A percentile compares a stretch with the other conserved stretches of the same genome.
Evolutionary conservation across 1,284 basidiomycete genomes (phyloP).

Genomic region (Pisolithus thermaeus): DNA sequence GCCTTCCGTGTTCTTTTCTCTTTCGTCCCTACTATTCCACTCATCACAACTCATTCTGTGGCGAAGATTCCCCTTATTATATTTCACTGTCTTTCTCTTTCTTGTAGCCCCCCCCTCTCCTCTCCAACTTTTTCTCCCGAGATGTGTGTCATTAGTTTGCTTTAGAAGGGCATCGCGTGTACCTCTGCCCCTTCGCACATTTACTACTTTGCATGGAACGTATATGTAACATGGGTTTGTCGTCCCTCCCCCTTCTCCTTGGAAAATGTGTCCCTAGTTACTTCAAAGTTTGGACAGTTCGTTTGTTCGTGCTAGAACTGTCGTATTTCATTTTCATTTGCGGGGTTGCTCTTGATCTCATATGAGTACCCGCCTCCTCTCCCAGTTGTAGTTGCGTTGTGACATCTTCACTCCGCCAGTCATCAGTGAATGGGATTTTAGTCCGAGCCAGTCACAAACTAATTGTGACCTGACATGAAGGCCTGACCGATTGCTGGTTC

Average conservation of each 20-base stretch:
- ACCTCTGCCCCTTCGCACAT: neutral
- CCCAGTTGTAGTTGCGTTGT: too few species aligned
- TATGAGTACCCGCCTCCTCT: too few species aligned
- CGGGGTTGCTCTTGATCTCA: too few species aligned
- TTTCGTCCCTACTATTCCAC: neutral
- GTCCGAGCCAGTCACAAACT: too few species aligned
- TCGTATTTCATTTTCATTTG: too few species aligned
- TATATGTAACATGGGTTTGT: constrained; percentile 3
- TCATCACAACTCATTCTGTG: neutral
- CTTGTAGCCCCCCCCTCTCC: neutral
- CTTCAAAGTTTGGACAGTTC: neutral
- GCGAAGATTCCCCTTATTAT: neutral
- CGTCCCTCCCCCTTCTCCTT: neutral
- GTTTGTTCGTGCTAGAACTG: neutral
- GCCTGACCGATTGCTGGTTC: too few species aligned
- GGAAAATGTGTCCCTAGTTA: constrained; percentile 6
- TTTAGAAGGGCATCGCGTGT: neutral
- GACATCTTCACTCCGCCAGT: too few species aligned
- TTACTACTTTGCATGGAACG: neutral
- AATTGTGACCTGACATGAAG: too few species aligned
- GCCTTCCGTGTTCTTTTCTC: neutral
- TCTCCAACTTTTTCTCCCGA: neutral
- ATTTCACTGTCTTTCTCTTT: neutral
- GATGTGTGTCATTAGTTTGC: neutral
- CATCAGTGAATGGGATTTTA: too few species aligned